phyloP scores from a whole-genome alignment of 495 filamentous ascomycete species.

The Lasiosphaeria hispida region DNA sequence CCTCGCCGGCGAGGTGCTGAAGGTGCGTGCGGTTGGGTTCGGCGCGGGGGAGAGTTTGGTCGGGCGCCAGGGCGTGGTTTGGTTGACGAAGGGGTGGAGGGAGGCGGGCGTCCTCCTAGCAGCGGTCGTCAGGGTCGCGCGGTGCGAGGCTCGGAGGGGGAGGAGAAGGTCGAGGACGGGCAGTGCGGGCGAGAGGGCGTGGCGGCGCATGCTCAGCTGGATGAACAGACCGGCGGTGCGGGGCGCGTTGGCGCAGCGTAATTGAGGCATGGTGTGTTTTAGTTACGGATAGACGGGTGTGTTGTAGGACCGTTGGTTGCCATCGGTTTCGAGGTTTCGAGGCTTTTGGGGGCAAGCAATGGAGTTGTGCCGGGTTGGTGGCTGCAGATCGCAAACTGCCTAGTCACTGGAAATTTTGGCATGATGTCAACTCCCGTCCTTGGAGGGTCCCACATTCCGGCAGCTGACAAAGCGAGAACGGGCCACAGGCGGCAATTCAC shows the following conservation, averaged over 20 bases:
- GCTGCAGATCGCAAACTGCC: no score
- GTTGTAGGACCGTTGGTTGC: background rate
- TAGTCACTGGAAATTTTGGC: conserved; percentile 29
- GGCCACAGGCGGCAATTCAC: no score
- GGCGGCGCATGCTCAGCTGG: conserved; percentile 35
- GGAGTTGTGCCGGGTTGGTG: no score
- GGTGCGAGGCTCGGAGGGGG: background rate
- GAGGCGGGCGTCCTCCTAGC: background rate
- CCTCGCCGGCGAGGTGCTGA: conserved; percentile 32
- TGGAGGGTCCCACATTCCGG: background rate
- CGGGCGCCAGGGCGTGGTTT: no score
- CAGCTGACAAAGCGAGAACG: conserved; percentile 21
- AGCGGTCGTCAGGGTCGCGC: background rate
- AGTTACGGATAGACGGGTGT: background rate
- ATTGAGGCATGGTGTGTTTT: conserved; percentile 28
- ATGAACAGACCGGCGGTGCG: conserved; percentile 38
- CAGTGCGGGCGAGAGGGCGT: conserved; percentile 11
- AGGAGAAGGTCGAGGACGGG: conserved; percentile 40
- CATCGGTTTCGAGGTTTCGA: conserved; percentile 17
- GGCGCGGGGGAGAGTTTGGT: no score
- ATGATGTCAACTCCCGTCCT: conserved; percentile 39
- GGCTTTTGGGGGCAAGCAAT: no score
- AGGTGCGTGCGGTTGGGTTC: conserved; percentile 18
- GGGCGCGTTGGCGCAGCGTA: conserved; percentile 38
- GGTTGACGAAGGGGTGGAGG: background rate